These are phyloP conservation scores for Elsinoe necatrix DNA, from an alignment of 2,329 filamentous ascomycete species.

Conservation along the genomic window DNA sequence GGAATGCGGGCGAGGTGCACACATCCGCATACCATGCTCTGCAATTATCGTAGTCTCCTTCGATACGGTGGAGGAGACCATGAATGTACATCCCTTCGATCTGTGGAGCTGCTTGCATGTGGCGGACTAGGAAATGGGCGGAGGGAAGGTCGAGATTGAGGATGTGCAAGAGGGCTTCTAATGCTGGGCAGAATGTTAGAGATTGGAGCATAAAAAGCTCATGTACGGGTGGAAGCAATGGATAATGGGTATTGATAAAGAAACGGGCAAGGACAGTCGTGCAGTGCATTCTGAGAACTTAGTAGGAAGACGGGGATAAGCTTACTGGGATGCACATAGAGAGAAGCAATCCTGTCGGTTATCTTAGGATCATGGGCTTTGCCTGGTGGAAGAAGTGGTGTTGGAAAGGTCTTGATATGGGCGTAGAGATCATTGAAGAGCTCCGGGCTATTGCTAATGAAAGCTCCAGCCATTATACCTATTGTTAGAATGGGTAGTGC, in stretches of 20 bases:
- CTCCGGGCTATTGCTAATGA: constrained; percentile 8
- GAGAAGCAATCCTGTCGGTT: constrained; percentile 25
- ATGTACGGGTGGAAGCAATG: too few relatives aligned
- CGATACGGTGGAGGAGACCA: constrained; percentile 43
- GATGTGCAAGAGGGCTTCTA: constrained; percentile 45
- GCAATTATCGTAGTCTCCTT: constrained; percentile 44
- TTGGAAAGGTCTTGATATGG: constrained; percentile 25
- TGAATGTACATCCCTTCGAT: constrained; percentile 46
- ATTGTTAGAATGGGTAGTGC: too few relatives aligned
- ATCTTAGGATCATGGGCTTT: constrained; percentile 23
- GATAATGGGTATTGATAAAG: too few relatives aligned
- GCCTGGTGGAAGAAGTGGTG: constrained; percentile 24
- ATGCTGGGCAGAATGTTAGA: constrained; percentile 34
- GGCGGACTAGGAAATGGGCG: constrained; percentile 45
- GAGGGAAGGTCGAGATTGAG: constrained; percentile 43
- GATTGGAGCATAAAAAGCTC: constrained; percentile 20
- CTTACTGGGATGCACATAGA: constrained; percentile 29
- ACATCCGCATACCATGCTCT: constrained; percentile 43
- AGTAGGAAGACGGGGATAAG: background rate
- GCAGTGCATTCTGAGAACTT: constrained; percentile 22
- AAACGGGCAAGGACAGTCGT: too few relatives aligned
- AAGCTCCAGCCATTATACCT: background rate
- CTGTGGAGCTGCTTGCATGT: constrained; percentile 44
- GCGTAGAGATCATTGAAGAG: constrained; percentile 27
- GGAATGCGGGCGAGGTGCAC: constrained; percentile 29